Percentiles rank a stretch among this genome's conserved stretches.
These are phyloP conservation scores for Melaleuca quinquenervia DNA, from an alignment of 345 rosid species.

Conservation along the genomic window DNA sequence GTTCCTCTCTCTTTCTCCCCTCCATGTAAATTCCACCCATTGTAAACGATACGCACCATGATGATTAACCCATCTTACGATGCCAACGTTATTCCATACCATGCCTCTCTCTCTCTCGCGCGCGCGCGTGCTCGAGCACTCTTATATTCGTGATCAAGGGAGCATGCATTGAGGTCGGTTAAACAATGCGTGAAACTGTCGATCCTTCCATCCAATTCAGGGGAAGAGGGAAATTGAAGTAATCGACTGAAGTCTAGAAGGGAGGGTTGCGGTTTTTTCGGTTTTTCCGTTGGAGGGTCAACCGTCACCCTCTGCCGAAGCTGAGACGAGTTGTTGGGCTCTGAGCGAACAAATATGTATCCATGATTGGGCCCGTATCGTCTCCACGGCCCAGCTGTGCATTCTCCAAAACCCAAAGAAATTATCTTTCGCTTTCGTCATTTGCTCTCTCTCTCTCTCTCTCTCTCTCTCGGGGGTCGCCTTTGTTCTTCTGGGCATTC, in stretches of 20 bases:
- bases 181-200: not conserved
- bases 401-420: not conserved
- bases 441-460: not conserved
- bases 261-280: too few relatives aligned
- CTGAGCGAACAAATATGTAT: not conserved
- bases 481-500: not conserved
- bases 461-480: not conserved
- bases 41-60: not conserved
- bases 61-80: not conserved
- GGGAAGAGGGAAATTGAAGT: not conserved
- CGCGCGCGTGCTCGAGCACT: accelerated
- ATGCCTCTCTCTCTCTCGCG: not conserved
- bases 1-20: not conserved
- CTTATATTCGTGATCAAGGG: not conserved
- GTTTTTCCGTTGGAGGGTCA: too few relatives aligned
- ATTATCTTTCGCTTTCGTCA: not conserved
- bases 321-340: not conserved
- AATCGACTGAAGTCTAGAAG: not conserved
- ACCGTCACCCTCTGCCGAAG: too few relatives aligned
- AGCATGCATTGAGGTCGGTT: not conserved
- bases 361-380: not conserved
- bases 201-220: not conserved
- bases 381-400: not conserved
- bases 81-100: not conserved
- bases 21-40: not conserved